phyloP scores from a whole-genome alignment of 2,329 filamentous ascomycete species.

The Sordariomycetes sp. region DNA sequence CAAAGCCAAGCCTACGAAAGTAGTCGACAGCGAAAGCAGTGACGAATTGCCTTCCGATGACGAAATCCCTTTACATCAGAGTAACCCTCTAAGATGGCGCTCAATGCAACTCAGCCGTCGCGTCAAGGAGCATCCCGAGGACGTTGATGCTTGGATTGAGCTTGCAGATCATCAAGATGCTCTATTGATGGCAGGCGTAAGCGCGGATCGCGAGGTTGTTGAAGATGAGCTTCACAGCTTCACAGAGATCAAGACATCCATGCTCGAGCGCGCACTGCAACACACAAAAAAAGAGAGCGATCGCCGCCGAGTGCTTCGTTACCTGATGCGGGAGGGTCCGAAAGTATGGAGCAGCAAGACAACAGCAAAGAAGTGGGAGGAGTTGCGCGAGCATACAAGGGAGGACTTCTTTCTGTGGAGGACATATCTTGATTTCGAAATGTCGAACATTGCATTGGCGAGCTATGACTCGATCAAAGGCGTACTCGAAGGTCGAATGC shows the following conservation, averaged over 20 bases:
- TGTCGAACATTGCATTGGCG: constrained; percentile 59
- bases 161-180: constrained; percentile 71
- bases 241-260: constrained; percentile 69
- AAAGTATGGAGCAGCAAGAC: constrained; percentile 62
- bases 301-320: constrained; percentile 53
- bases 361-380: constrained; percentile 56
- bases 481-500: constrained; percentile 46
- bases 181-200: constrained; percentile 45
- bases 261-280: constrained; percentile 68
- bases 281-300: constrained; percentile 37
- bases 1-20: constrained; percentile 37
- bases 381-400: constrained; percentile 19
- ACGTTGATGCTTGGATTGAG: constrained; percentile 66
- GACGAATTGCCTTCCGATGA: constrained; percentile 39
- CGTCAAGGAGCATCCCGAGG: constrained; percentile 55
- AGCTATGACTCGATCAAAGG: constrained; percentile 56
- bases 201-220: constrained; percentile 33
- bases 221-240: constrained; percentile 57
- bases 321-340: constrained; percentile 65
- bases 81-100: constrained; percentile 39
- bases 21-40: constrained; percentile 35
- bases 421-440: constrained; percentile 61
- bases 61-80: constrained; percentile 21
- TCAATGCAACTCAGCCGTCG: constrained; percentile 53
- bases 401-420: constrained; percentile 57